Conservation (phyloP, 1,139 yeast genomes). For the Meyerozyma sp. region DNA sequence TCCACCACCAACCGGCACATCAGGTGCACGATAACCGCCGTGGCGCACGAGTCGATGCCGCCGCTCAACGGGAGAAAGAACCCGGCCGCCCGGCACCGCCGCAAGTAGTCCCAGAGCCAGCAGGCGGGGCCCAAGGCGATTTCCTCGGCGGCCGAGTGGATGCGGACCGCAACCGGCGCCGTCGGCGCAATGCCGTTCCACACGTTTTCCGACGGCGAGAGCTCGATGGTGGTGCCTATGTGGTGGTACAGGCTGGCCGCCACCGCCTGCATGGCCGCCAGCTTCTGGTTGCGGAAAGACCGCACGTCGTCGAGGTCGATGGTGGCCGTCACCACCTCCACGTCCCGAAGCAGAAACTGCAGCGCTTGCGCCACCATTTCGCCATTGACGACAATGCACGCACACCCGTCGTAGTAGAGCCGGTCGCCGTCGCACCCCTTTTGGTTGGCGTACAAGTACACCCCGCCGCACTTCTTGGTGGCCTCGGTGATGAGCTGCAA, state of each 20-base stretch:
- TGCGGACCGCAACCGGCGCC: slow-evolving; percentile 40
- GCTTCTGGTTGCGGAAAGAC: slow-evolving; percentile 67
- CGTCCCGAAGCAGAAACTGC: slow-evolving; percentile 84
- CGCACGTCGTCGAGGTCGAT: slow-evolving; percentile 90
- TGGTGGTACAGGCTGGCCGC: slow-evolving; percentile 51
- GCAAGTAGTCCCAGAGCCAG: slow-evolving; percentile 96
- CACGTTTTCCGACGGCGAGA: slow-evolving; percentile 55
- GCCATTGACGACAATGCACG: slow-evolving; percentile 89
- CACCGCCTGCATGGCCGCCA: slow-evolving; percentile 76
- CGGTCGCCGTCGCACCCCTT: slow-evolving; percentile 98
- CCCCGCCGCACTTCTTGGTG: slow-evolving; percentile 93
- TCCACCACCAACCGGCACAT: slow-evolving; percentile 84
- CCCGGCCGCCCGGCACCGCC: slow-evolving; percentile 88
- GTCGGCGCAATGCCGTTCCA: slow-evolving; percentile 67
- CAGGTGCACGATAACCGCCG: slow-evolving; percentile 88
- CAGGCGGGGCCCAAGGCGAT: slow-evolving; percentile 98
- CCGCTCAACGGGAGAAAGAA: slow-evolving; percentile 92
- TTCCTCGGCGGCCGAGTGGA: slow-evolving; percentile 88
- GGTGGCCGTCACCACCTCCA: slow-evolving; percentile 90
- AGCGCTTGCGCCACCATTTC: slow-evolving; percentile 86
- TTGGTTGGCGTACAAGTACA: slow-evolving; percentile 89
- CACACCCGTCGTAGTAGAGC: slow-evolving; percentile 94
- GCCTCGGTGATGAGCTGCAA: slow-evolving; percentile 85
- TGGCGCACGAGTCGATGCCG: slow-evolving; percentile 97
- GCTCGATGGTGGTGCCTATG: slow-evolving; percentile 54